Conservation (phyloP, 2,329 filamentous ascomycete species). For the Aspergillus sp. region DNA sequence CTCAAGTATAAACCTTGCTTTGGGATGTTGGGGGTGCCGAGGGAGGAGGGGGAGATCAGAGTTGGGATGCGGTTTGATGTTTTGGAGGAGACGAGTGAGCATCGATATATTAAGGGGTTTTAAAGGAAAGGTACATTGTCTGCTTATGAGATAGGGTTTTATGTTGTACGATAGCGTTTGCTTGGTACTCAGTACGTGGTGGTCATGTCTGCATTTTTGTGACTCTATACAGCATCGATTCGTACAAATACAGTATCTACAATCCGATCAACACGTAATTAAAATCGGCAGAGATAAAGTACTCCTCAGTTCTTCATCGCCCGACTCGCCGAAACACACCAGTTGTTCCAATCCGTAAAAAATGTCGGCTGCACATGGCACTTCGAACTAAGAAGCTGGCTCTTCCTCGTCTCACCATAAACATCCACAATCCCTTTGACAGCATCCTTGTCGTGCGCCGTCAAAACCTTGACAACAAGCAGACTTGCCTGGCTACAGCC, state of each 20-base stretch:
- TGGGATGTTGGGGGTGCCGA: slow-evolving; percentile 64
- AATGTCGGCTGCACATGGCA: slow-evolving; percentile 64
- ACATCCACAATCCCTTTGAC: slow-evolving; percentile 59
- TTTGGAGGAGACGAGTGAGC: slow-evolving; percentile 56
- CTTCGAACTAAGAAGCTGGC: slow-evolving; percentile 58
- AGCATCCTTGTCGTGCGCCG: slow-evolving; percentile 49
- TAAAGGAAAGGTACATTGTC: slow-evolving; percentile 9
- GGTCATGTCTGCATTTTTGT: background rate
- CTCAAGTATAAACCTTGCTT: slow-evolving; percentile 66
- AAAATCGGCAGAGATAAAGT: no score
- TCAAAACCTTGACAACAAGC: slow-evolving; percentile 44
- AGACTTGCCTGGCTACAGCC: slow-evolving; percentile 65
- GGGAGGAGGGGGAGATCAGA: slow-evolving; percentile 53
- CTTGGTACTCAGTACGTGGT: background rate
- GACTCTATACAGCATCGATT: background rate
- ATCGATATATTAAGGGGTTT: slow-evolving; percentile 53
- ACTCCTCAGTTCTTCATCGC: slow-evolving; percentile 35
- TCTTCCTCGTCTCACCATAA: slow-evolving; percentile 63
- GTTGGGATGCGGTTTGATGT: slow-evolving; percentile 62
- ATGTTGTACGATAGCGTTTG: background rate
- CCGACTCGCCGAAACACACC: slow-evolving; percentile 55
- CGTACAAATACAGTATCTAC: background rate
- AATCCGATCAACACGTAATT: background rate
- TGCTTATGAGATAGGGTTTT: background rate
- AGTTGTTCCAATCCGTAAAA: slow-evolving; percentile 73